Evolutionary conservation across 2,329 filamentous ascomycete genomes (phyloP), one percentile per base, ranked within the genome.

Genomic region (Paecilomyces variotii): DNA sequence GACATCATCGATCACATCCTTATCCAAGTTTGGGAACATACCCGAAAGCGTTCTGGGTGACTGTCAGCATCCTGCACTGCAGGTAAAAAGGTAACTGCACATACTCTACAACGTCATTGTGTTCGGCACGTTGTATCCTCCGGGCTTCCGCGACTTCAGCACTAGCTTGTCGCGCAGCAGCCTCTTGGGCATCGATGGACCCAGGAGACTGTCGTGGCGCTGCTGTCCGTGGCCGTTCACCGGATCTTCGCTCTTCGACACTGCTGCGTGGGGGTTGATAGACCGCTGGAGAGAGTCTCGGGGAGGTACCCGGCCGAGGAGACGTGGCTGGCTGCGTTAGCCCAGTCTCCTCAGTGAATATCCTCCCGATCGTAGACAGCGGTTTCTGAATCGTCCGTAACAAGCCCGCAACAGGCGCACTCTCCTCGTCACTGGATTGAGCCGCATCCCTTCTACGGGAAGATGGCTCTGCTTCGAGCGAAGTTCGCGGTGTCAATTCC

Each of bases 1-100:
- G 49, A 99, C 94, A 76, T 99, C 94, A 68, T 92, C 92, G 70
- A 99, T 97, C 39, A 99, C 84, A 54, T 99, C 95, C 68, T 86
- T 85, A 73, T 99, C 94, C 55, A 99, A 79, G 70, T 95, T 91
- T 0, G 94, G 94, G 72, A 99, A 99, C 94, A 99, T 99, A 66
- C 91, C 89, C 54, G 90, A 87, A 59, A 99, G 78, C 35, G 94
- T 97, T 76, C 78, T 80, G 51, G 24, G 6, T 24, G 30, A 19
- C 34, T 25, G 57, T 59, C 56, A 57, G 14, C 12, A 27, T 35
- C 28, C 55, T 54, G 57, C 26, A 34, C 27, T 14, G 27, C 24
- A 25, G 11, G 7, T 32, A 25, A 12, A 56, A n/a, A 26, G 5
- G 58, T 28, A 35, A 50, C 60, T 57, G 51, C n/a, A 71, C 75